Evolutionary conservation across 352 stramenopile genomes (phyloP), one percentile per base, ranked within the genome.

Genomic region (Phytophthora crassamura): DNA sequence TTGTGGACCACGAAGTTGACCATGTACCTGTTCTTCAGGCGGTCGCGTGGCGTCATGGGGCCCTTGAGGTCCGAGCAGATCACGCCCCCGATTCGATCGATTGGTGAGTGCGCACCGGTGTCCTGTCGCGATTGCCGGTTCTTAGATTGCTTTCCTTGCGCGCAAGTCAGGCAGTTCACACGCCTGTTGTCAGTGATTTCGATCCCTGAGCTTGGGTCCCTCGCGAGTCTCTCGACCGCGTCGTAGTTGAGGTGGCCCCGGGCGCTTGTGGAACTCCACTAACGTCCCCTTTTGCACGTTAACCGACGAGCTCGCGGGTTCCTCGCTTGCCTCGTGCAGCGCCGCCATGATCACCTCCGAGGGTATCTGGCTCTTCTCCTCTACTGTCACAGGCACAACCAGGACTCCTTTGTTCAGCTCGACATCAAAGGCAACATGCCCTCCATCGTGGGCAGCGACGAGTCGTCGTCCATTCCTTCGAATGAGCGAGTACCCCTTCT

Each of bases 81-180:
- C 59, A 78, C 20, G 11, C 46, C 2, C 30, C 74, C 22, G 58
- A 78, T 33, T 63, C 60, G 7, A 22, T 66, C 1, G 57, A 67
- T 40, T 60, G 43, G 16, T 35, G 28, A 32, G 28, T 32, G 28
- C 28, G 6, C 2, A 32, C 28, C 28, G 28, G 6, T 32, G 28
- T 32, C 28, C 28, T 32, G 7, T 0, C 6, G 28, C 28, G 28
- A 32, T 6, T 32, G 28, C 5, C 28, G 28, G 6, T 32, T 32
- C 6, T 8, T 32, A 0, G 5, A 1, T 6, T 32, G 28, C 5
- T 32, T n/a, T 32, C 28, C 28, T 4, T 32, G 28, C 28, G 28
- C 28, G 5, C 28, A 32, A 5, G 28, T 32, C 5, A 32, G 4
- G 5, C 28, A 7, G 6, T 32, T 32, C 28, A 32, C 28, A 1